Evolutionary conservation across 805 yeast genomes (phyloP).

Genomic region (Cyberlindnera bimundalis): DNA sequence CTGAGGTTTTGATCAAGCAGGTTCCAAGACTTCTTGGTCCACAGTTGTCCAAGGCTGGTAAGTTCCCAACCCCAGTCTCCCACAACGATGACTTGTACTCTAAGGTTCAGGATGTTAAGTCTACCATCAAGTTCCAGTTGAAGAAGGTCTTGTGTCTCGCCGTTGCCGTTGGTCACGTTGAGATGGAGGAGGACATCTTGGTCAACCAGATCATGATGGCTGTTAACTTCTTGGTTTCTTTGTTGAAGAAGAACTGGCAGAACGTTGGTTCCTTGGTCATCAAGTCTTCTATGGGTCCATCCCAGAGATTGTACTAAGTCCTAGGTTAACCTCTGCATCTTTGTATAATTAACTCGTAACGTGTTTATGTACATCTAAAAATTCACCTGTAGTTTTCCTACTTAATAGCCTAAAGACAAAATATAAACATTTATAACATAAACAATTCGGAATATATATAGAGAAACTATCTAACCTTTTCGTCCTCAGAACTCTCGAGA

Average conservation of each 20-base stretch:
- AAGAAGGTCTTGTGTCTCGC: conserved; percentile 99
- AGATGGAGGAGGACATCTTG: conserved; percentile 95
- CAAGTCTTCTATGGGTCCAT: conserved; percentile 99
- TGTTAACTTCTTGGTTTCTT: conserved; percentile 97
- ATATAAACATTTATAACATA: neutral
- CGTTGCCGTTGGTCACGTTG: conserved; percentile 99
- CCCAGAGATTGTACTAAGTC: conserved; percentile 96
- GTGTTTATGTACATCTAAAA: neutral
- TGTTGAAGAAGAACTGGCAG: conserved; percentile 99
- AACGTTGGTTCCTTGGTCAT: conserved; percentile 99
- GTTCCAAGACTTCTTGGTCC: conserved; percentile 99
- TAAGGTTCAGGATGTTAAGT: conserved; percentile 95
- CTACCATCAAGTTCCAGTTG: conserved; percentile 99
- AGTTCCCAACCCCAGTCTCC: conserved; percentile 99
- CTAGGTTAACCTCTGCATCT: conserved; percentile 1
- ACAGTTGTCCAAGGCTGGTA: conserved; percentile 99
- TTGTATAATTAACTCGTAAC: conserved; percentile 1
- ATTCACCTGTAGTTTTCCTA: neutral
- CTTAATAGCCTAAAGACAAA: too few relatives aligned
- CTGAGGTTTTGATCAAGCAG: conserved; percentile 98
- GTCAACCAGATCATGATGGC: conserved; percentile 99
- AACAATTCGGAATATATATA: neutral
- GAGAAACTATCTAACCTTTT: neutral
- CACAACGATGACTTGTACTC: conserved; percentile 97
- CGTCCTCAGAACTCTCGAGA: conserved; percentile 4